Evolutionary conservation across 148 eudicot genomes (phyloP).

Genomic region (Rhododendron ovatum): DNA sequence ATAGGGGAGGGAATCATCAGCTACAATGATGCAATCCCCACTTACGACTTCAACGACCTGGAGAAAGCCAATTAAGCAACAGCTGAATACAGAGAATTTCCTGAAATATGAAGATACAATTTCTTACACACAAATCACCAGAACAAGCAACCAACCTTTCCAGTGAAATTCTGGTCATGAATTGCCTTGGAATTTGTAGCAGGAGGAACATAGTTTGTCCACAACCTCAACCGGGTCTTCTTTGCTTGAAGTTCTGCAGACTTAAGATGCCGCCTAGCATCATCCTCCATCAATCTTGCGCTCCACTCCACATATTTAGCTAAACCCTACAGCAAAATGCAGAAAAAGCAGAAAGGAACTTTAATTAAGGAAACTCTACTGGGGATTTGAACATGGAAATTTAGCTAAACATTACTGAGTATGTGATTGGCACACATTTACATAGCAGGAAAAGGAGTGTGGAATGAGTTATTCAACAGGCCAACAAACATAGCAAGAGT

Average conservation of each 20-base stretch:
- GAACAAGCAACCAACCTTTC: conserved; percentile 52
- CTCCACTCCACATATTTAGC: conserved; percentile 97
- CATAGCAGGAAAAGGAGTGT: neutral
- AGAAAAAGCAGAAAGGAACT: neutral
- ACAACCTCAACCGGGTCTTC: conserved; percentile 62
- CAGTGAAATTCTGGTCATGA: conserved; percentile 84
- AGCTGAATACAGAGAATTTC: neutral
- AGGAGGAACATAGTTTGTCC: conserved; percentile 88
- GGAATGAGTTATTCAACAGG: neutral
- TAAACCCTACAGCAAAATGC: conserved; percentile 51
- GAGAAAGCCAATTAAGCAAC: conserved; percentile 11
- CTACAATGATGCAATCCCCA: conserved; percentile 83
- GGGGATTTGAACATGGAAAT: neutral
- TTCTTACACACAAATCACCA: neutral
- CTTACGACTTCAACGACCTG: conserved; percentile 93
- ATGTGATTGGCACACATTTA: neutral
- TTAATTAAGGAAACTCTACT: neutral
- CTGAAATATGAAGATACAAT: neutral
- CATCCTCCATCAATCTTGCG: conserved; percentile 73
- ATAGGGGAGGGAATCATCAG: conserved; percentile 87
- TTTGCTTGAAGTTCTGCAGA: conserved; percentile 83
- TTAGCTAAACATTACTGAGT: neutral
- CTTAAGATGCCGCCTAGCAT: conserved; percentile 55
- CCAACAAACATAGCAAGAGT: neutral
- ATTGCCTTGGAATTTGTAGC: conserved; percentile 77